Evolutionary conservation across 2,329 filamentous ascomycete genomes (phyloP).

Genomic region (Fusarium nurragi): DNA sequence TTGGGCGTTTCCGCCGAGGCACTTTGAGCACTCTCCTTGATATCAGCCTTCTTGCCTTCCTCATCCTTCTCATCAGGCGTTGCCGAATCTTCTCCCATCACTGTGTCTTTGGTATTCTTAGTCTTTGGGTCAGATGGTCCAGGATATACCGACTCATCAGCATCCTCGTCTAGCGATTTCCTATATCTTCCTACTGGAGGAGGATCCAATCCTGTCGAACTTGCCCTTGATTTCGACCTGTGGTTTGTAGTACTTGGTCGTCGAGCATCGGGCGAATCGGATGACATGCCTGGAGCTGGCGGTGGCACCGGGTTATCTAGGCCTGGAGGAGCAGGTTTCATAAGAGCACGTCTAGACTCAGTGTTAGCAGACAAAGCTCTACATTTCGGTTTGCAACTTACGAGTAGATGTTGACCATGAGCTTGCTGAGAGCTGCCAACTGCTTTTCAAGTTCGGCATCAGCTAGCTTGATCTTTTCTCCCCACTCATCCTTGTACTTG

Average conservation of each 20-base stretch:
- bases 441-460: slow-evolving; percentile 46
- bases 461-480: slow-evolving; percentile 46
- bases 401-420: slow-evolving; percentile 50
- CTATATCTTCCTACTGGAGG: slow-evolving; percentile 15
- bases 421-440: slow-evolving; percentile 40
- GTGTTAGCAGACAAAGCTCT: not conserved
- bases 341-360: slow-evolving; percentile 40
- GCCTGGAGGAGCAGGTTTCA: slow-evolving; percentile 42
- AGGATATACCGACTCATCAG: not conserved
- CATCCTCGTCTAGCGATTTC: not conserved
- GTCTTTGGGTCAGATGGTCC: not conserved
- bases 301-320: slow-evolving; percentile 23
- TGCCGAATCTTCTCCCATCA: not conserved
- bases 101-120: rapidly evolving
- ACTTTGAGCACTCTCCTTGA: not conserved
- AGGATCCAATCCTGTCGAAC: slow-evolving; percentile 23
- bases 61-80: not conserved
- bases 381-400: slow-evolving; percentile 21
- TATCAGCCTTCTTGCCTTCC: not conserved
- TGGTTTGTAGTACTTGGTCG: not conserved
- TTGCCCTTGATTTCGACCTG: not conserved
- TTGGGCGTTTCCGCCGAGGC: not conserved
- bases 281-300: slow-evolving; percentile 13
- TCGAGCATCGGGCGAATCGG: not conserved
- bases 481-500: slow-evolving; percentile 47